Evolutionary conservation across 2,329 filamentous ascomycete species (phyloP).

Genomic region (Penicillium brasilianum): DNA sequence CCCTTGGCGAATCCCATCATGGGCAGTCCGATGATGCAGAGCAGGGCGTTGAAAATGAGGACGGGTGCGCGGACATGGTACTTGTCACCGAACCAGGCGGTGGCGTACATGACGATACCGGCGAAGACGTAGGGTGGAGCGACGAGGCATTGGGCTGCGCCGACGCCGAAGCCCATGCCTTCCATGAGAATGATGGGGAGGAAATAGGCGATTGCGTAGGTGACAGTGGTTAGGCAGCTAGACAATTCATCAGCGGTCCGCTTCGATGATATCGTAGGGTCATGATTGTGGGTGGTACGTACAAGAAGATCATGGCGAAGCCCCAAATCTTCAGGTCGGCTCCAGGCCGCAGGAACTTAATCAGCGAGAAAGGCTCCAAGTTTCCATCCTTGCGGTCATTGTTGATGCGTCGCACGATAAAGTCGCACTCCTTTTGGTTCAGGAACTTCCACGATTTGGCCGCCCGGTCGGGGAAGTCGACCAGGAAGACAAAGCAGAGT

Average conservation of each 20-base stretch:
- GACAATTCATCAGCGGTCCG: slow-evolving; percentile 26
- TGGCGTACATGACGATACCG: slow-evolving; percentile 64
- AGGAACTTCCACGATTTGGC: slow-evolving; percentile 43
- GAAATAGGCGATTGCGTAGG: slow-evolving; percentile 81
- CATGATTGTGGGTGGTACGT: neutral
- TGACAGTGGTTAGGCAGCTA: slow-evolving; percentile 71
- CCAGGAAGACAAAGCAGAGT: slow-evolving; percentile 42
- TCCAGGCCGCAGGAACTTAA: slow-evolving; percentile 54
- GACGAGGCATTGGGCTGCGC: slow-evolving; percentile 69
- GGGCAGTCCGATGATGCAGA: slow-evolving; percentile 71
- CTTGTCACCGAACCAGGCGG: slow-evolving; percentile 69
- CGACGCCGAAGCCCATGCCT: slow-evolving; percentile 68
- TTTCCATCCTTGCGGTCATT: slow-evolving; percentile 59
- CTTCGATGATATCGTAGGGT: neutral
- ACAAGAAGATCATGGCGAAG: slow-evolving; percentile 59
- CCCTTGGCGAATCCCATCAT: slow-evolving; percentile 71
- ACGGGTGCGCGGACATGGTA: slow-evolving; percentile 69
- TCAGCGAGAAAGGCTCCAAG: slow-evolving; percentile 53
- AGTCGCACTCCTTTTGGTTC: slow-evolving; percentile 49
- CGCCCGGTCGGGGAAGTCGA: slow-evolving; percentile 44
- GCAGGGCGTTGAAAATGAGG: slow-evolving; percentile 67
- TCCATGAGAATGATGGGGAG: slow-evolving; percentile 72
- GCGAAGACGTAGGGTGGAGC: slow-evolving; percentile 72
- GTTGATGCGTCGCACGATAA: slow-evolving; percentile 58
- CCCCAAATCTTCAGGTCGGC: slow-evolving; percentile 61